A percentile compares a stretch with the other conserved stretches of the same genome.
These are phyloP conservation scores for Cyberlindnera maclurae DNA, from an alignment of 805 yeast species.

Conservation along the genomic window DNA sequence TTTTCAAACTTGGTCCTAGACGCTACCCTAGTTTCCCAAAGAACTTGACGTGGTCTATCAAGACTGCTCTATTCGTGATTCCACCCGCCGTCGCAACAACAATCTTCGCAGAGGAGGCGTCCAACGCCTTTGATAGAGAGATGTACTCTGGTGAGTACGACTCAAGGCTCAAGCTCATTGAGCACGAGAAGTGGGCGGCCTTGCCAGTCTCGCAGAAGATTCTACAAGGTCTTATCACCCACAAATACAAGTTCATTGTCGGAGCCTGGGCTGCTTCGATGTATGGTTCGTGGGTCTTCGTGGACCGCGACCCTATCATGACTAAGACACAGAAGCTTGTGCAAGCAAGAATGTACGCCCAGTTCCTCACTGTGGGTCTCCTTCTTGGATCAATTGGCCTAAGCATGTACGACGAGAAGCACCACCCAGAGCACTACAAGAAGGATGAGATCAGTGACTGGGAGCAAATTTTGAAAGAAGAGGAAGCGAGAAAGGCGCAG, in stretches of 20 bases:
- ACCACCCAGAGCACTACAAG: conserved; percentile 35
- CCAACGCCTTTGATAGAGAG: conserved; percentile 55
- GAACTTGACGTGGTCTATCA: conserved; percentile 45
- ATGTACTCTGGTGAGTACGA: conserved; percentile 43
- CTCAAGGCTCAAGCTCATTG: conserved; percentile 35
- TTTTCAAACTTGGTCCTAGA: conserved; percentile 44
- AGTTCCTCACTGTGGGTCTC: conserved; percentile 67
- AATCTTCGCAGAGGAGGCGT: conserved; percentile 65
- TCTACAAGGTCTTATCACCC: conserved; percentile 39
- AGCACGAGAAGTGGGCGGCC: conserved; percentile 43
- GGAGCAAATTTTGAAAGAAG: conserved; percentile 40
- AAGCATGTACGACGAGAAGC: conserved; percentile 55
- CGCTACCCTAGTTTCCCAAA: conserved; percentile 37
- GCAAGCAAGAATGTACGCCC: conserved; percentile 89
- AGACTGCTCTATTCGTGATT: conserved; percentile 57
- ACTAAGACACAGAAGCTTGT: conserved; percentile 73
- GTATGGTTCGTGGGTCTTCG: conserved; percentile 71
- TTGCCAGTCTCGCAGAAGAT: conserved; percentile 43
- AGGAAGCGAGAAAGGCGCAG: conserved; percentile 28
- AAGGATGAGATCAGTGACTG: conserved; percentile 33
- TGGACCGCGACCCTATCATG: conserved; percentile 69
- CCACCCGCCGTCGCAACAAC: conserved; percentile 62
- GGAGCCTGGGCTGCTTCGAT: conserved; percentile 76
- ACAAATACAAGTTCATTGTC: conserved; percentile 62
- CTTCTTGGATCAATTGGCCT: conserved; percentile 63